A percentile compares a stretch with the other conserved stretches of the same genome.
Evolutionary conservation across 352 stramenopile species (phyloP).

Genomic region (Globisporangium cylindrosporum): DNA sequence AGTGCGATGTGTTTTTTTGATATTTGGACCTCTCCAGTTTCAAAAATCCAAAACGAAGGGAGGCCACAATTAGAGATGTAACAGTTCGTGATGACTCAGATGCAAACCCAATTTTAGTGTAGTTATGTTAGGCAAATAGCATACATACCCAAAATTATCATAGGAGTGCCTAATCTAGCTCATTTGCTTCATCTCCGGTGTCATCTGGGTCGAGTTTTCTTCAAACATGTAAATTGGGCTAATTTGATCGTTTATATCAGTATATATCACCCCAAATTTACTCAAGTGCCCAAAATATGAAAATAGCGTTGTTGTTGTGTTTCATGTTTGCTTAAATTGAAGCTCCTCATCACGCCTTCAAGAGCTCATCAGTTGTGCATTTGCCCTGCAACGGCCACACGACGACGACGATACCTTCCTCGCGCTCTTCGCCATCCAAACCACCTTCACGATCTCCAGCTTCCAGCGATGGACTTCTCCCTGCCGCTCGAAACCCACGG

Average conservation of each 20-base stretch:
- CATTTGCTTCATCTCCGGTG: not conserved
- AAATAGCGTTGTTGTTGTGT: constrained; percentile 4
- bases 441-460: not conserved
- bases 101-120: not conserved
- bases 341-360: not conserved
- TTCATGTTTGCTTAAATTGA: constrained; percentile 5
- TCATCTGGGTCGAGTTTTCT: not conserved
- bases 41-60: not conserved
- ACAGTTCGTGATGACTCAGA: not conserved
- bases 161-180: not conserved
- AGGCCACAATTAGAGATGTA: not conserved
- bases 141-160: not conserved
- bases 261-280: not conserved
- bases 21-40: not conserved
- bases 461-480: constrained; percentile 13
- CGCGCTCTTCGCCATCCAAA: not conserved
- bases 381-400: not conserved
- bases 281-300: not conserved
- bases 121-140: not conserved
- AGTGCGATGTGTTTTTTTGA: constrained; percentile 8
- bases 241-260: not conserved
- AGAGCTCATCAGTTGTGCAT: constrained; percentile 13
- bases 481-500: constrained; percentile 16
- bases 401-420: not conserved
- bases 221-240: not conserved